Evolutionary conservation across 345 rosid genomes (phyloP).

Genomic region (Durio zibethinus): DNA sequence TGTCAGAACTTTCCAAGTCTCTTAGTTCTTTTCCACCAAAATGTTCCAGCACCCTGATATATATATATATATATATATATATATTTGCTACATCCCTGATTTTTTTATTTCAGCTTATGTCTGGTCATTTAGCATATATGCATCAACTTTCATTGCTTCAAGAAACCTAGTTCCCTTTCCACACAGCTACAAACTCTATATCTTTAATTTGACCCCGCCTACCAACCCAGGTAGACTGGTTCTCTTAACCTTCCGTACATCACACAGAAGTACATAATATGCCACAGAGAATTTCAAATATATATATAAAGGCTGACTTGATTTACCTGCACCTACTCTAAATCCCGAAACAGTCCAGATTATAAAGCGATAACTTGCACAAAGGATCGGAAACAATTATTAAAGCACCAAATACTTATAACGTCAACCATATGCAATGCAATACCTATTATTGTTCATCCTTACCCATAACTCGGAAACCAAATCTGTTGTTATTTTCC

Average conservation of each 20-base stretch:
- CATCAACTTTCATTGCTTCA: background rate
- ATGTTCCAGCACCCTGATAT: background rate
- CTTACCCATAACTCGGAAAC: background rate
- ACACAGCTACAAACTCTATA: background rate
- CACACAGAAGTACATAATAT: background rate
- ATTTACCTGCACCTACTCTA: background rate
- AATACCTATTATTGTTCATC: background rate
- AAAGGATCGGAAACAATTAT: background rate
- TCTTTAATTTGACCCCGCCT: background rate
- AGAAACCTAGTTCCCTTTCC: background rate
- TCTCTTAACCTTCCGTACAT: background rate
- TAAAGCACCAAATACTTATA: background rate
- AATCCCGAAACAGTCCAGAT: background rate
- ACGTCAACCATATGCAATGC: background rate
- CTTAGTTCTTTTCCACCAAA: background rate
- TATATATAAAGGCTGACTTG: background rate
- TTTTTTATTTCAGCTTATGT: background rate
- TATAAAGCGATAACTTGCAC: background rate
- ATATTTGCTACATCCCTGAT: too few relatives aligned
- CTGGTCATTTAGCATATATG: background rate
- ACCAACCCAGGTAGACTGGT: background rate
- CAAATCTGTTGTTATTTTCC: background rate
- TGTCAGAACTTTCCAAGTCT: background rate
- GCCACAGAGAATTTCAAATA: background rate
- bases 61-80: too few relatives aligned